Evolutionary conservation across 139 green algal genomes (phyloP), one percentile per base, ranked within the genome.

Genomic region (Auxenochlorella pyrenoidosa): DNA sequence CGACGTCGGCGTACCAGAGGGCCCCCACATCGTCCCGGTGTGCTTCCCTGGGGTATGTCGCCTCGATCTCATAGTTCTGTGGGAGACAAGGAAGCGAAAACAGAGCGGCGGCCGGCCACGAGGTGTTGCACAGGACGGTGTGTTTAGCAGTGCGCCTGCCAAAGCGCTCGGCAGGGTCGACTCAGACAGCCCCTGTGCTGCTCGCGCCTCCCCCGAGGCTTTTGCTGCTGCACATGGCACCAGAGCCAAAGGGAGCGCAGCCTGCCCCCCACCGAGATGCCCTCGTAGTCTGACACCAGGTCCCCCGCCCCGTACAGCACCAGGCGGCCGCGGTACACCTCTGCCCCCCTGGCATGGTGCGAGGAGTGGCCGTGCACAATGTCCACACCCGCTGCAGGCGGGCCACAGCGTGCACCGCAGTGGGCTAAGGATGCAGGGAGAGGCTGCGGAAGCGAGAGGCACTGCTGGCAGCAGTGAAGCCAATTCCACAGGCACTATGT

Each of bases 1-100:
- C 47, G 12, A 88, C 84, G 21, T 88, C 84, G 28, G 84, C 84
- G 30, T 88, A 88, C 79, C 84, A 88, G 38, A 88, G 59, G 15
- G 41, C 54, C 3, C 84, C 84, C 40, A 88, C 38, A 30, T 88
- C 84, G 51, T 88, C 84, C 0, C 84, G 51, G 84, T 78, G 76
- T 19, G 36, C 16, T 30, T 88, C 59, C 0, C 12, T 59, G 4
- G 84, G 73, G 59, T 43, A 88, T 13, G 6, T 12, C 15, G 59
- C 36, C 84, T 88, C 84, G 2, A 88, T 51, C 13, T 28, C 54
- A 18, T 4, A 40, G 32, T 88, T 88, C 84, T 88, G 84, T 32
- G 47, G 38, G 34, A 28, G 8, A 73, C 18, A 15, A 40, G 43
- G 28, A 32, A 4, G 19, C 34, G 3, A 58, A 30, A 43, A 36